phyloP scores from a whole-genome alignment of 306 rosid species.

The Lathyrus tuberosus region DNA sequence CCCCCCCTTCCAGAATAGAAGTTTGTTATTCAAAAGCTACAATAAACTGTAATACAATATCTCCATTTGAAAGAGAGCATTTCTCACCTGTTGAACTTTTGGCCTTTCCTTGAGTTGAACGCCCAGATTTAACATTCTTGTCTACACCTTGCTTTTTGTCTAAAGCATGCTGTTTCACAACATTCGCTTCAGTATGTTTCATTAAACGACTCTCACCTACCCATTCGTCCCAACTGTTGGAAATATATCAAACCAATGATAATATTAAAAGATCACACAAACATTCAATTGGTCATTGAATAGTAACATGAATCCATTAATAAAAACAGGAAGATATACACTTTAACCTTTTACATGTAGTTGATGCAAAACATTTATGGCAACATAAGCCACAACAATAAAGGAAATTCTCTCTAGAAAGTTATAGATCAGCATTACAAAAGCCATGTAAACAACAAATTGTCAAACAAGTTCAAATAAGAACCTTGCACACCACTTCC shows the following conservation, averaged over 20 bases:
- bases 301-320: too few species aligned
- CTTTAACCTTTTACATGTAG: slow-evolving; percentile 50
- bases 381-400: slow-evolving; percentile 6
- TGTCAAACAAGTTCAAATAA: slow-evolving; percentile 29
- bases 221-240: slow-evolving; percentile 99
- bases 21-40: slow-evolving; percentile 20
- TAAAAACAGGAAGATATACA: slow-evolving; percentile 29
- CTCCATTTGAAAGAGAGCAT: slow-evolving; percentile 22
- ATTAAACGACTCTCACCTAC: slow-evolving; percentile 77
- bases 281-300: too few species aligned
- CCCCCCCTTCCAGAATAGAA: slow-evolving; percentile 7
- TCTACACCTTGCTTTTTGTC: slow-evolving; percentile 73
- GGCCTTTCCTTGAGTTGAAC: slow-evolving; percentile 68
- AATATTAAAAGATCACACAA: slow-evolving; percentile 31
- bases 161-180: slow-evolving; percentile 65
- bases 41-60: slow-evolving; percentile 26
- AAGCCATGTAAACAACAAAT: slow-evolving; percentile 8
- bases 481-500: slow-evolving; percentile 32
- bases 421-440: slow-evolving; percentile 32
- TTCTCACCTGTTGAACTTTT: slow-evolving; percentile 64
- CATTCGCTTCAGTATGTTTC: slow-evolving; percentile 78
- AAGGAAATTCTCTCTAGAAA: slow-evolving; percentile 24
- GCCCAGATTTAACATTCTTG: slow-evolving; percentile 72
- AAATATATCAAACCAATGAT: slow-evolving; percentile 69
- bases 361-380: slow-evolving; percentile 19